These are phyloP conservation scores for Vanrija pseudolonga DNA, from an alignment of 1,284 basidiomycete species.

Conservation along the genomic window DNA sequence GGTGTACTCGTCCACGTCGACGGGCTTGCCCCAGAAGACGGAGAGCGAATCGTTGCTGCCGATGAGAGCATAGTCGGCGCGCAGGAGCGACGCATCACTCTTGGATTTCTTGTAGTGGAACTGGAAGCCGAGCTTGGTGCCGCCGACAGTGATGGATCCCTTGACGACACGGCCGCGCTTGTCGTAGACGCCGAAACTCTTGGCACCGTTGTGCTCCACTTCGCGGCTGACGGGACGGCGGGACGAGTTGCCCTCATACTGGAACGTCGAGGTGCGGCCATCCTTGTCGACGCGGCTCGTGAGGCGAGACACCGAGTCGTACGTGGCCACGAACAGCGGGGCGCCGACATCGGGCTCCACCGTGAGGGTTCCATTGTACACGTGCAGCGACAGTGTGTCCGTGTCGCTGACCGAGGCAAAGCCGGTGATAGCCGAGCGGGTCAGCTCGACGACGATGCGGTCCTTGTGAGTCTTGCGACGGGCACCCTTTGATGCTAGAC, in stretches of 20 bases:
- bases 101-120: conserved; percentile 9
- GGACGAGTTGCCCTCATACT: neutral
- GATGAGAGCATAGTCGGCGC: conserved; percentile 2
- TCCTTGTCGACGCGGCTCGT: neutral
- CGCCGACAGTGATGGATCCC: conserved; percentile 1
- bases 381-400: neutral
- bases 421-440: conserved; percentile 1
- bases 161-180: conserved; percentile 1
- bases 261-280: neutral
- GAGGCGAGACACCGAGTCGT: conserved; percentile 4
- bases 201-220: neutral
- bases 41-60: neutral
- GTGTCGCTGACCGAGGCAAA: conserved; percentile 1
- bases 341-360: neutral
- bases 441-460: conserved; percentile 6
- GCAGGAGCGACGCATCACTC: conserved; percentile 3
- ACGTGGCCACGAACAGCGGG: conserved; percentile 3
- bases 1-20: conserved; percentile 4
- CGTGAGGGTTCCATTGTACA: neutral
- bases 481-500: conserved; percentile 4
- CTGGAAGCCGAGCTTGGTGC: neutral
- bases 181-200: conserved; percentile 4
- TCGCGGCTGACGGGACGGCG: conserved; percentile 1
- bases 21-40: conserved; percentile 11
- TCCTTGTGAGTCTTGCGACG: conserved; percentile 6